Percentiles rank a stretch among this genome's conserved stretches.
These are phyloP conservation scores for Diutina pseudorugosa DNA, from an alignment of 1,139 yeast species.

Conservation along the genomic window DNA sequence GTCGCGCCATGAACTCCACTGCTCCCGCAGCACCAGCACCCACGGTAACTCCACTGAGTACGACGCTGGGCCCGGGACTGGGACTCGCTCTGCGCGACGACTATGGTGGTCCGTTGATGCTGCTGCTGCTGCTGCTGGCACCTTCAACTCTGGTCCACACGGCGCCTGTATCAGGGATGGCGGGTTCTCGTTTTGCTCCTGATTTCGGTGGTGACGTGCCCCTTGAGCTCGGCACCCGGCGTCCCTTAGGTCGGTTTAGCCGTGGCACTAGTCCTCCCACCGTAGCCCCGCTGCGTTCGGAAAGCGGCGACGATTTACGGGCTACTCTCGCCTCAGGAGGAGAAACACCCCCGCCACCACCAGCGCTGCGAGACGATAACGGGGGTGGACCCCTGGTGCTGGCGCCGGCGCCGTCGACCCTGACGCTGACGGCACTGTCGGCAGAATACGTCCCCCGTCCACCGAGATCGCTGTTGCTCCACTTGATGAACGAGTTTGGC, in stretches of 20 bases:
- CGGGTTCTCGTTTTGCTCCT: conserved; percentile 6
- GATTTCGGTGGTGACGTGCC: neutral
- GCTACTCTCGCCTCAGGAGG: neutral
- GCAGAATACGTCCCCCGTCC: neutral
- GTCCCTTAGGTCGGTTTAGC: neutral
- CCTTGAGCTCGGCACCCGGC: neutral
- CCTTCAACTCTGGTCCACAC: neutral
- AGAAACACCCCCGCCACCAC: neutral
- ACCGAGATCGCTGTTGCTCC: conserved; percentile 3
- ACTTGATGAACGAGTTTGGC: conserved; percentile 15
- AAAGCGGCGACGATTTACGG: neutral
- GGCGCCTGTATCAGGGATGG: neutral
- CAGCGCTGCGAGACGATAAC: neutral
- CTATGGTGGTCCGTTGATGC: neutral
- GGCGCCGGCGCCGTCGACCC: neutral
- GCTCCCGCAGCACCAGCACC: neutral
- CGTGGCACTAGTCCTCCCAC: neutral
- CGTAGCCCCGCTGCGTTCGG: neutral
- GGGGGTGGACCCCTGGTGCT: neutral
- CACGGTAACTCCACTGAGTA: too few species aligned
- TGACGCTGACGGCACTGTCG: conserved; percentile 1
- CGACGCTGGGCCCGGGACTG: neutral
- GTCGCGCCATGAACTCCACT: neutral
- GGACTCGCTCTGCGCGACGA: too few species aligned
- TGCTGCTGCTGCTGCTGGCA: neutral